A percentile compares a stretch with the other conserved stretches of the same genome.
These are phyloP conservation scores for Nicotiana tabacum DNA, from an alignment of 257 asterid genomes.

Conservation along the genomic window DNA sequence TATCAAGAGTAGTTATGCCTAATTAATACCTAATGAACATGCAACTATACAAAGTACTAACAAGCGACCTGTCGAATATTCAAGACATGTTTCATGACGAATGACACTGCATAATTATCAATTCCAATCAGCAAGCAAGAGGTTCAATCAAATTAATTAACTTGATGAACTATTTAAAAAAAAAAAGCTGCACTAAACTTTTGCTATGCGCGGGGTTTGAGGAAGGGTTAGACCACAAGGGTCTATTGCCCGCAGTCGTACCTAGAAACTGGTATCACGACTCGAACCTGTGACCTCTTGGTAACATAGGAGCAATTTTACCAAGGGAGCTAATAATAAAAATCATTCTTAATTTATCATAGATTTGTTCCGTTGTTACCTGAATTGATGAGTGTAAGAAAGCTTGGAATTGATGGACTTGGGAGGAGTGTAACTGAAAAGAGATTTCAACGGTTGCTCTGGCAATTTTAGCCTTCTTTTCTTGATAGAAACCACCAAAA, in stretches of 20 bases:
- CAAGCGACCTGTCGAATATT: not conserved
- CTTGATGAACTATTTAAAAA: not conserved
- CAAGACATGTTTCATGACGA: not conserved
- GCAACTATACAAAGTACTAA: not conserved
- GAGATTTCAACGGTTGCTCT: slow-evolving; percentile 32
- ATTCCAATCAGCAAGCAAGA: not conserved
- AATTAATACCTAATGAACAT: not conserved
- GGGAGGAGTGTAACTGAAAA: slow-evolving; percentile 34
- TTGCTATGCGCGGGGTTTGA: no score
- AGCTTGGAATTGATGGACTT: slow-evolving; percentile 57
- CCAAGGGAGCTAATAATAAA: not conserved
- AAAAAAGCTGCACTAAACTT: no score
- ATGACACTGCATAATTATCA: not conserved
- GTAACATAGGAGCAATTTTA: no score
- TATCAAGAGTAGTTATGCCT: not conserved
- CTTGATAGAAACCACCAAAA: slow-evolving; percentile 42
- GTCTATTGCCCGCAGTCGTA: no score
- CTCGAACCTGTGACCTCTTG: no score
- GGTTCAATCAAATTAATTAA: not conserved
- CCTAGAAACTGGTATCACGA: no score
- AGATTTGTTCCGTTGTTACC: slow-evolving; percentile 27
- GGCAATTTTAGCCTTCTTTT: slow-evolving; percentile 52
- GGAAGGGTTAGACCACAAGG: no score
- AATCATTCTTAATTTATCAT: not conserved
- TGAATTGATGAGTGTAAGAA: slow-evolving; percentile 57